Base-by-base conservation (phyloP, 805 yeast species). In the Debaryomyces prosopidis region DNA sequence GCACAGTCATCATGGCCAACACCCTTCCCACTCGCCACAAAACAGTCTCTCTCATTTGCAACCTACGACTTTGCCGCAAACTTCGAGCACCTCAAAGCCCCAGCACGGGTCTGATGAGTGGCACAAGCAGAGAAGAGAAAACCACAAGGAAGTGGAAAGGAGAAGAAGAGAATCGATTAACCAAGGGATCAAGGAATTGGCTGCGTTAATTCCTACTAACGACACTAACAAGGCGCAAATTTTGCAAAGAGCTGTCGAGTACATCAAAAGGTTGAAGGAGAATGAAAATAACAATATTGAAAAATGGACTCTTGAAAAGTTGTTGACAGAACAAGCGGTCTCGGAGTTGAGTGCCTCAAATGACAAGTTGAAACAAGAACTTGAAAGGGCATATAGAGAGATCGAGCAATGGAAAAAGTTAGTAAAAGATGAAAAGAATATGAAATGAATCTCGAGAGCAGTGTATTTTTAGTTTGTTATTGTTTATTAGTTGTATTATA, bases 61-160 rank as follows among this genome's bases (percentile, higher is more conserved):
- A 48, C 69, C 72, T n/a, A 67, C 73, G 20, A 63, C 69, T 4
- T 58, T 67, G 45, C 57, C 57, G 11, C 51, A 53, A 18, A 12
- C 44, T 12, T 31, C 44, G 6, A 33, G 43, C 30, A 47, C 50
- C 28, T 47, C 49, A 47, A 84, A 82, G 63, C 89, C 91, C 3
- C 60, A 69, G 9, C 85, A 84, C 37, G 94, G 94, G n/a, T 67
- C 85, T 26, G 89, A 84, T 37, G 95, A 87, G 63, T 87, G 94
- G 92, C 89, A 85, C 60, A 77, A 77, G 49, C 81, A 82, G 62
- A 82, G 97, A 58, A 84, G 87, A 58, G 88, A 88, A 57, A 91
- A 89, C 66, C 99, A 94, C 72, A 91, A 90, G 68, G 97, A 91
- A 68, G 97, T 91, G 17, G 97, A 91, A 69, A 79, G 96, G 61